Percentiles rank a stretch among this genome's conserved stretches.
Conservation (phyloP, 352 stramenopile genomes). For the Globisporangium takayamanum region DNA sequence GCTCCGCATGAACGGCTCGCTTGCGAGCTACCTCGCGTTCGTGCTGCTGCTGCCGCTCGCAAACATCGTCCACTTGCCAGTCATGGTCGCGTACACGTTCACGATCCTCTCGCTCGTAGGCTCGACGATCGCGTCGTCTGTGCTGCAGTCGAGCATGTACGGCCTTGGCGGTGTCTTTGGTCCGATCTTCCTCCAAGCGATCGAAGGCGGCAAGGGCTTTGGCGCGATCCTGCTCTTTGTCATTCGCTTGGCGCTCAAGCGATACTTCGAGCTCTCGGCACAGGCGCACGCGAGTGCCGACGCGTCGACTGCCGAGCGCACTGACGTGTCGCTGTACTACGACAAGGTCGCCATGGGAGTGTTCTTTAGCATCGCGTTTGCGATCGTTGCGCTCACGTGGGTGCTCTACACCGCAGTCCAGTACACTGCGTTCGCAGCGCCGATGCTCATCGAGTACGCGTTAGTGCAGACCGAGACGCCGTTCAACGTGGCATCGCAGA, state of each 20-base stretch:
- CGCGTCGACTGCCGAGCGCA: not conserved
- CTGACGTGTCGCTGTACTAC: not conserved
- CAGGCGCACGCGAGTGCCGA: not conserved
- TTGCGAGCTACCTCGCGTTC: constrained; percentile 48
- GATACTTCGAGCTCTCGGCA: constrained; percentile 24
- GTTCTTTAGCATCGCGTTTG: constrained; percentile 60
- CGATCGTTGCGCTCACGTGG: constrained; percentile 49
- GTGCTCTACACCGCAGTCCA: constrained; percentile 42
- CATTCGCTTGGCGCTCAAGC: constrained; percentile 54
- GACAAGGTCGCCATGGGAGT: constrained; percentile 47
- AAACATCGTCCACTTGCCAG: constrained; percentile 49
- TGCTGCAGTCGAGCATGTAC: constrained; percentile 72
- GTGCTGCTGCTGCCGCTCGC: constrained; percentile 48
- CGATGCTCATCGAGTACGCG: constrained; percentile 59
- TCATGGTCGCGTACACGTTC: constrained; percentile 38
- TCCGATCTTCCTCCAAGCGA: constrained; percentile 65
- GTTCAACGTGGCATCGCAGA: constrained; percentile 22
- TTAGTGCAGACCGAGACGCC: constrained; percentile 62
- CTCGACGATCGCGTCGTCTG: constrained; percentile 55
- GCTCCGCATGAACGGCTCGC: constrained; percentile 43
- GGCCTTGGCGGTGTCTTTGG: constrained; percentile 75
- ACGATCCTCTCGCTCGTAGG: constrained; percentile 58
- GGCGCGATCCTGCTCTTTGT: constrained; percentile 66
- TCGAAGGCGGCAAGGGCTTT: constrained; percentile 75
- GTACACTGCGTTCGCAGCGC: constrained; percentile 50